phyloP scores from a whole-genome alignment of 768 basidiomycete genomes.

The Auricularia auricula-judae region DNA sequence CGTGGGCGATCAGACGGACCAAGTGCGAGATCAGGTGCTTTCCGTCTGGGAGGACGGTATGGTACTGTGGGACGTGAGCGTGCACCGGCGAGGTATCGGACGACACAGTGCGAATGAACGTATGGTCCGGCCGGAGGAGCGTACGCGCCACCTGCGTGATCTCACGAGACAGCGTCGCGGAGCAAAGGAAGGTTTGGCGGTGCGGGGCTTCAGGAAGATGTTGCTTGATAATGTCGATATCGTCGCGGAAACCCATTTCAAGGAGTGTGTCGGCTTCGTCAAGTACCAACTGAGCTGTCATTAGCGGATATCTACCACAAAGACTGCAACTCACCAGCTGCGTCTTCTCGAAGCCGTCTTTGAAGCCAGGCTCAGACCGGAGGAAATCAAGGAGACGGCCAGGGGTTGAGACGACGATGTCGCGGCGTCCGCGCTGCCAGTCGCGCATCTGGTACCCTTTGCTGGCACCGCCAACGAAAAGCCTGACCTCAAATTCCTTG shows the following conservation, averaged over 20 bases:
- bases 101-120: conserved; percentile 63
- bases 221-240: conserved; percentile 61
- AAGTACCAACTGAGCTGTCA: conserved; percentile 53
- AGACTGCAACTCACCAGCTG: conserved; percentile 38
- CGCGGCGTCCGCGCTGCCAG: conserved; percentile 52
- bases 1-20: conserved; percentile 71
- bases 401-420: conserved; percentile 86
- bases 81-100: conserved; percentile 54
- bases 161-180: conserved; percentile 67
- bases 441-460: conserved; percentile 55
- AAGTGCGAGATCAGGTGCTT: conserved; percentile 69
- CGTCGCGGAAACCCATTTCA: conserved; percentile 86
- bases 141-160: conserved; percentile 61
- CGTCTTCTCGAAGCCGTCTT: conserved; percentile 38
- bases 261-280: conserved; percentile 90
- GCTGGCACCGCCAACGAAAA: conserved; percentile 70
- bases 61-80: conserved; percentile 69
- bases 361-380: conserved; percentile 43
- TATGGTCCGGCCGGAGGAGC: conserved; percentile 48
- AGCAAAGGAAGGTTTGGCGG: conserved; percentile 89
- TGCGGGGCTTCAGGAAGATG: conserved; percentile 49
- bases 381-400: conserved; percentile 74
- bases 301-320: conserved; percentile 1
- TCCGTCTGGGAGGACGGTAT: conserved; percentile 58
- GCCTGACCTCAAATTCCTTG: conserved; percentile 50